A percentile compares a stretch with the other conserved stretches of the same genome.
Evolutionary conservation across 371 early-diverging fungal species (phyloP).

Genomic region (Synchytrium microbalum): DNA sequence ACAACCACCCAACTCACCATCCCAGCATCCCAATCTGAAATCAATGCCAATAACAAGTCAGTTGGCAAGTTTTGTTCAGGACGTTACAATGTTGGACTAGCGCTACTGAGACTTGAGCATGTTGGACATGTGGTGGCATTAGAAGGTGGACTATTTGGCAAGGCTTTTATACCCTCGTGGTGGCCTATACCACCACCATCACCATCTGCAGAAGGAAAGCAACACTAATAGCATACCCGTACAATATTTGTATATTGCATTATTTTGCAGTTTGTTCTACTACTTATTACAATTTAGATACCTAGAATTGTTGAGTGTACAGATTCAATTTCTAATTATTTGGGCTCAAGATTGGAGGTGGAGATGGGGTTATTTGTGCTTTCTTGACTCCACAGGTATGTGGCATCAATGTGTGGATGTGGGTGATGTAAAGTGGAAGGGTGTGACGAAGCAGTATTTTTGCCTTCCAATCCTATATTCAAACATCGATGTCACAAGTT

Average conservation of each 20-base stretch:
- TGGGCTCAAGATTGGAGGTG: constrained; percentile 60
- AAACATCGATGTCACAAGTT: constrained; percentile 31
- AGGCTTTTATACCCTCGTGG: constrained; percentile 28
- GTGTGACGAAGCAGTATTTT: too few species aligned
- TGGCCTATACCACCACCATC: constrained; percentile 15
- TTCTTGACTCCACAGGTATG: constrained; percentile 74
- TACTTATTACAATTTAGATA: too few species aligned
- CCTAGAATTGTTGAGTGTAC: too few species aligned
- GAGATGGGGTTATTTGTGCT: constrained; percentile 51
- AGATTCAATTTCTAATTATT: too few species aligned
- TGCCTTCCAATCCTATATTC: too few species aligned
- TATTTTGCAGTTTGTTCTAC: too few species aligned
- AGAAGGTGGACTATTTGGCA: constrained; percentile 13
- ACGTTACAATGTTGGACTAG: constrained; percentile 73
- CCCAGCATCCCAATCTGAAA: constrained; percentile 21
- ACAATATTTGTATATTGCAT: too few species aligned
- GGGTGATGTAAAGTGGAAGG: too few species aligned
- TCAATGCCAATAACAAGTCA: constrained; percentile 5
- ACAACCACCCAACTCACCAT: constrained; percentile 7
- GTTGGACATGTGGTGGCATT: constrained; percentile 22
- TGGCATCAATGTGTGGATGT: neutral
- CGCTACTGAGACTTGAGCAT: constrained; percentile 74
- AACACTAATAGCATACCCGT: too few species aligned
- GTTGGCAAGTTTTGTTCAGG: constrained; percentile 52
- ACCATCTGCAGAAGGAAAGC: too few species aligned